Base-by-base conservation (phyloP, 2,329 filamentous ascomycete species). In the Biscogniauxia marginata region DNA sequence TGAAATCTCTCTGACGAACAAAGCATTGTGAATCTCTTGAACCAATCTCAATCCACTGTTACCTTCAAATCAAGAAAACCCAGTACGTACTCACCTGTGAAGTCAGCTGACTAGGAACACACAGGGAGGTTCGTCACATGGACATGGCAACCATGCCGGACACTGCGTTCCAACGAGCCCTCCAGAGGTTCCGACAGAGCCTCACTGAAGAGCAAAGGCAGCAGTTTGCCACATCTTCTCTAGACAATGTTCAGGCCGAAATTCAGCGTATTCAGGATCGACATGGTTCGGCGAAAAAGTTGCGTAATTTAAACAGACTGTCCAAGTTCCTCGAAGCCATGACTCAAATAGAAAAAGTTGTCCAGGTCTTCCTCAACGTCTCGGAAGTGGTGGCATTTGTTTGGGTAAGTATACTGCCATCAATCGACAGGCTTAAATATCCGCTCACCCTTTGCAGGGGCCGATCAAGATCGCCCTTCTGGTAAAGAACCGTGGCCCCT, bases 301-400 rank as follows among this genome's bases (percentile, higher is more conserved):
- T 65, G 9, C 55, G 63, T 2, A 62, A 48, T 18, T 24, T 66
- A 7, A 57, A 24, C 3, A 54, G 60, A 34, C 30, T 66, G 3
- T 61, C 57, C 3, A 61, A 59, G 20, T 66, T 66, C 20, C 39
- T 66, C 0, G 63, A 65, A 19, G 64, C 58, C 1, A 65, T 65
- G 64, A 47, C 47, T 4, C 60, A 66, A 21, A 52, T 66, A 4
- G 62, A 64, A 20, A 53, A 65, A 44, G 25, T 66, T 3, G 62
- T 63, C 6, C 47, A 55, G 18, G 49, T 64, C 9, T 66, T 65
- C 23, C 53, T 66, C 8, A 65, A 65, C 30, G 61, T 61, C 6
- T 56, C 56, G 3, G 51, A 59, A 13, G 53, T 59, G 2, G 63
- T 66, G 3, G 63, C 58, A 3, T 66, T 62, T 43, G 30, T 66